phyloP scores from a whole-genome alignment of 805 yeast species.

The Lipomyces mesembrius region DNA sequence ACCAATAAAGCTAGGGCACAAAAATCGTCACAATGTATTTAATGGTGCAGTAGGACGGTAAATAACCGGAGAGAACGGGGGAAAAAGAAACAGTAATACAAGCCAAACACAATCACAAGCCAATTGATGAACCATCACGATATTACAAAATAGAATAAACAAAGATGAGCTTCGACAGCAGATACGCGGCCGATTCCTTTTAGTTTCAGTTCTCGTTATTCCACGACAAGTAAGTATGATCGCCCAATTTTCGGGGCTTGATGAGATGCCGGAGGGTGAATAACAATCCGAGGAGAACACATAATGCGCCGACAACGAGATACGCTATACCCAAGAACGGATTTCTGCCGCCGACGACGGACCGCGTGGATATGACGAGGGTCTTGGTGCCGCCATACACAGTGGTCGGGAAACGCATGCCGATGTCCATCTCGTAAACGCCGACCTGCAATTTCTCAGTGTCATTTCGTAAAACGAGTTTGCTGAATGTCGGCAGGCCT shows the following conservation, averaged over 20 bases:
- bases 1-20: neutral
- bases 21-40: neutral
- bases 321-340: slow-evolving; percentile 83
- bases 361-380: slow-evolving; percentile 76
- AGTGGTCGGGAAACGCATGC: slow-evolving; percentile 74
- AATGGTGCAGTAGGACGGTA: neutral
- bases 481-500: slow-evolving; percentile 86
- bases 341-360: slow-evolving; percentile 87
- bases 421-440: slow-evolving; percentile 68
- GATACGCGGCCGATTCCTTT: neutral
- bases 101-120: neutral
- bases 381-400: slow-evolving; percentile 89
- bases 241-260: slow-evolving; percentile 84
- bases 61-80: neutral
- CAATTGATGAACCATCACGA: neutral
- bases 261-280: slow-evolving; percentile 82
- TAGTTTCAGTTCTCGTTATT: slow-evolving; percentile 23
- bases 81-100: neutral
- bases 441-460: slow-evolving; percentile 63
- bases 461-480: slow-evolving; percentile 76
- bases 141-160: neutral
- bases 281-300: slow-evolving; percentile 69
- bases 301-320: slow-evolving; percentile 78
- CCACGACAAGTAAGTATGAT: slow-evolving; percentile 68
- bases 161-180: neutral